Evolutionary conservation across 2,329 filamentous ascomycete species (phyloP).

Genomic region (Penicillium psychrosexuale): DNA sequence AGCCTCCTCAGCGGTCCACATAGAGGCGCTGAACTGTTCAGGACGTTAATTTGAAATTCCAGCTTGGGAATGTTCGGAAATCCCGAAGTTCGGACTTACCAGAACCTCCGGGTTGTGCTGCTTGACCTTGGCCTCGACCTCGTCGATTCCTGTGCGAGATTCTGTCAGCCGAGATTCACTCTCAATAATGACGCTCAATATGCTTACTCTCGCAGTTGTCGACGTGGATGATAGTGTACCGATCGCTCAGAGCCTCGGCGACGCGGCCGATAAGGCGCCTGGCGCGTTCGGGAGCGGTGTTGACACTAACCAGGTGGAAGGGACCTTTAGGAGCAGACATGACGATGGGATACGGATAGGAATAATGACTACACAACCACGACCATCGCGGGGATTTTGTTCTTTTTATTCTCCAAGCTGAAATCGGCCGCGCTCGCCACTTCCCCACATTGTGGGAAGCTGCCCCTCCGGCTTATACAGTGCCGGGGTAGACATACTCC

Average conservation of each 20-base stretch:
- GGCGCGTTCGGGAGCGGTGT: conserved; percentile 64
- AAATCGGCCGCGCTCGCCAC: conserved; percentile 12
- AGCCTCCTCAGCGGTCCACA: conserved; percentile 51
- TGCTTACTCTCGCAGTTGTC: conserved; percentile 60
- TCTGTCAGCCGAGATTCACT: background rate
- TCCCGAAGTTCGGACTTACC: conserved; percentile 38
- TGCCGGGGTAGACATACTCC: conserved; percentile 28
- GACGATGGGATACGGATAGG: conserved; percentile 1
- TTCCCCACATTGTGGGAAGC: conserved; percentile 21
- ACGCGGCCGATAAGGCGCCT: conserved; percentile 61
- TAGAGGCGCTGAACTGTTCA: conserved; percentile 59
- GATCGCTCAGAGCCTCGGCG: conserved; percentile 59
- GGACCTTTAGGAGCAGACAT: conserved; percentile 51
- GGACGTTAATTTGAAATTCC: conserved; percentile 3
- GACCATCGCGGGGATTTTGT: conserved; percentile 20
- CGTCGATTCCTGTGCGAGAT: conserved; percentile 45
- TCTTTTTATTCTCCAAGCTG: conserved; percentile 12
- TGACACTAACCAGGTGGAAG: conserved; percentile 65
- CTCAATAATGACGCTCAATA: too few relatives aligned
- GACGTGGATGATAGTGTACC: conserved; percentile 61
- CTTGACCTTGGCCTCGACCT: conserved; percentile 54
- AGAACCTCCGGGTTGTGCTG: conserved; percentile 54
- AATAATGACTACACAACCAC: conserved; percentile 4
- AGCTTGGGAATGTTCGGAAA: conserved; percentile 7
- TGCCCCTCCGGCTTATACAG: conserved; percentile 18